Evolutionary conservation across 1,284 basidiomycete genomes (phyloP).

Genomic region (Anthracocystis setariae): DNA sequence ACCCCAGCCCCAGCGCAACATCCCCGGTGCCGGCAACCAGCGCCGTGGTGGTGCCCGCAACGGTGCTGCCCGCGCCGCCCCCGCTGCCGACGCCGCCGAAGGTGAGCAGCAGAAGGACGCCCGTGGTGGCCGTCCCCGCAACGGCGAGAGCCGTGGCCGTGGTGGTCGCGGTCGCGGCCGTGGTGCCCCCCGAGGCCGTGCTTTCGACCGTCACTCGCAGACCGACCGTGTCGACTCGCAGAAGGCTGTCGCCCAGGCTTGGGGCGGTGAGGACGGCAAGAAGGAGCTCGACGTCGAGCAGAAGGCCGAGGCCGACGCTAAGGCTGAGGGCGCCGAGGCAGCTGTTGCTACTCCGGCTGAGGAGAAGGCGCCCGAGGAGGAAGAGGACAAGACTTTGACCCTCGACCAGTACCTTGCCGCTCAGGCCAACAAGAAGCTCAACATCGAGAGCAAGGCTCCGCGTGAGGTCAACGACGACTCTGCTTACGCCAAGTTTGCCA

Average conservation of each 20-base stretch:
- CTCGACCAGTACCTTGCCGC: constrained; percentile 81
- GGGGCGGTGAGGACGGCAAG: constrained; percentile 86
- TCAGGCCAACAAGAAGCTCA: constrained; percentile 71
- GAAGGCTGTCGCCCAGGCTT: constrained; percentile 89
- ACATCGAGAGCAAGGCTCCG: constrained; percentile 55
- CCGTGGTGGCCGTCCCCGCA: constrained; percentile 27
- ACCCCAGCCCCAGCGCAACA: constrained; percentile 49
- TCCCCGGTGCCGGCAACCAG: constrained; percentile 60
- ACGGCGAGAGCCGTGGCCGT: constrained; percentile 67
- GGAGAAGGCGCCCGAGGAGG: constrained; percentile 74
- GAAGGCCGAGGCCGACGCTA: constrained; percentile 70
- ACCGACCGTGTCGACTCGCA: constrained; percentile 83
- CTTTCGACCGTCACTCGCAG: constrained; percentile 82
- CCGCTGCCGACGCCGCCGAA: constrained; percentile 40
- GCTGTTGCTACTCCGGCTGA: constrained; percentile 62
- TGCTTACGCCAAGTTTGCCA: constrained; percentile 56
- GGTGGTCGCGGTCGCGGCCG: constrained; percentile 70
- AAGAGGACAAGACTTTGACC: constrained; percentile 91
- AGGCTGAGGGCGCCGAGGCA: constrained; percentile 56
- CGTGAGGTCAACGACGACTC: constrained; percentile 55
- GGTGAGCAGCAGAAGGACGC: constrained; percentile 48
- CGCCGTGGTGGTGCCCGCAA: constrained; percentile 47
- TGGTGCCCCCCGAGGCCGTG: constrained; percentile 75
- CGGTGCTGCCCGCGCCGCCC: constrained; percentile 48
- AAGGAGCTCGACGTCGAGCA: constrained; percentile 81